These are phyloP conservation scores for Emergomyces africanus DNA, from an alignment of 2,329 filamentous ascomycete genomes.

Conservation along the genomic window DNA sequence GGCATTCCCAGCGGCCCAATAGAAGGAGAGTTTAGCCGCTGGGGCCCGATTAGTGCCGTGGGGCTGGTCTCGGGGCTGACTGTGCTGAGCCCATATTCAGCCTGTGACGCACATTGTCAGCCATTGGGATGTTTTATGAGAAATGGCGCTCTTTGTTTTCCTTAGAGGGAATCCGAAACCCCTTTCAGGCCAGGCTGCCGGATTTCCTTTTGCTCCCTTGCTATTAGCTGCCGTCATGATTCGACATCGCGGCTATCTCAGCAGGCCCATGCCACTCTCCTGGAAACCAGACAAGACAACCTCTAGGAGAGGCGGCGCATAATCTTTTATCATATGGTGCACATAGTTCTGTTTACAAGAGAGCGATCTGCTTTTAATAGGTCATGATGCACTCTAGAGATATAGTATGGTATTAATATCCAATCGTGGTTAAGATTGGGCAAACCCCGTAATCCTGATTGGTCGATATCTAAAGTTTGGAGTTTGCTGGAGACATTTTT, in stretches of 20 bases:
- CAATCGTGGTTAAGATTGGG: neutral
- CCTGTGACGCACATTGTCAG: neutral
- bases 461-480: neutral
- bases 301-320: neutral
- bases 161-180: neutral
- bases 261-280: neutral
- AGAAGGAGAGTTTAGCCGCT: neutral
- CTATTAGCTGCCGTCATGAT: neutral
- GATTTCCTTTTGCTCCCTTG: neutral
- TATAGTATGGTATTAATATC: neutral
- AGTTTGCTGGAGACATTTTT: neutral
- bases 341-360: neutral
- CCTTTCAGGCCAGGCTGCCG: neutral
- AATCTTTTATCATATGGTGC: neutral
- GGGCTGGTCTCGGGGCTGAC: neutral
- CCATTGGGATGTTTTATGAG: neutral
- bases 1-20: neutral
- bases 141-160: neutral
- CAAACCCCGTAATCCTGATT: neutral
- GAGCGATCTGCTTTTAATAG: neutral
- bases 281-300: neutral
- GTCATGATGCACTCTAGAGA: neutral
- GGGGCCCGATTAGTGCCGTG: neutral
- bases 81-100: neutral
- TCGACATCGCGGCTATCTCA: conserved; percentile 3